These are phyloP conservation scores for Hymenoscyphus fructigenus DNA, from an alignment of 2,329 filamentous ascomycete species.

Conservation along the genomic window DNA sequence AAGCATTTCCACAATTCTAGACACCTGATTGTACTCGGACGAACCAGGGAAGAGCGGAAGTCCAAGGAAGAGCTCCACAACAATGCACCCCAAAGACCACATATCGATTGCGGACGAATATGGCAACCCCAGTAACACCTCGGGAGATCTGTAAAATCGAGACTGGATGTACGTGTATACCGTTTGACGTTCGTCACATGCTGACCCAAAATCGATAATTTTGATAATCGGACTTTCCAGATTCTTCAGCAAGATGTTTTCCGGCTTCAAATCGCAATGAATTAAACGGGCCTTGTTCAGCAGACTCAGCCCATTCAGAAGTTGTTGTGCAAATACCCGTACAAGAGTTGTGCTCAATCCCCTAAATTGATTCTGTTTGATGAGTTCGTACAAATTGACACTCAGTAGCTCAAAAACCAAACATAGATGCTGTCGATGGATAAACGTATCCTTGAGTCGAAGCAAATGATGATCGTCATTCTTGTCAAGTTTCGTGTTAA, in stretches of 20 bases:
- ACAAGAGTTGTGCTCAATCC: conserved; percentile 95
- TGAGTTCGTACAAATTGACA: conserved; percentile 96
- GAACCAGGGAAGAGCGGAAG: conserved; percentile 94
- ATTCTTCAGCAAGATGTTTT: conserved; percentile 97
- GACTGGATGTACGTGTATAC: conserved; percentile 99
- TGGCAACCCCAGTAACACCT: conserved; percentile 90
- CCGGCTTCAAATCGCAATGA: conserved; percentile 96
- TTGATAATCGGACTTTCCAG: conserved; percentile 99
- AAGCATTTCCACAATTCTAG: conserved; percentile 96
- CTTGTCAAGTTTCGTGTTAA: conserved; percentile 98
- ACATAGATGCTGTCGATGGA: conserved; percentile 94
- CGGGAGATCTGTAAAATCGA: conserved; percentile 93
- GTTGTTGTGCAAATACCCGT: conserved; percentile 93
- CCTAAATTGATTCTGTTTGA: conserved; percentile 99
- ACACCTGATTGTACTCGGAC: conserved; percentile 98
- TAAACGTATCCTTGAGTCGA: conserved; percentile 95
- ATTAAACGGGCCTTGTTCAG: conserved; percentile 96
- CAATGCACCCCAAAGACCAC: conserved; percentile 98
- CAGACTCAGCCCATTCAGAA: conserved; percentile 87
- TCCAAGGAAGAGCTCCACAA: conserved; percentile 94
- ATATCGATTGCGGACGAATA: conserved; percentile 99
- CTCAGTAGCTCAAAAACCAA: conserved; percentile 94
- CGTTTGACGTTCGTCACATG: conserved; percentile 96
- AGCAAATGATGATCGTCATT: conserved; percentile 97
- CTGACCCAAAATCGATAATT: conserved; percentile 98